Evolutionary conservation across 176 grass and related monocot genomes (phyloP).

Genomic region (Tuctoria greenei): DNA sequence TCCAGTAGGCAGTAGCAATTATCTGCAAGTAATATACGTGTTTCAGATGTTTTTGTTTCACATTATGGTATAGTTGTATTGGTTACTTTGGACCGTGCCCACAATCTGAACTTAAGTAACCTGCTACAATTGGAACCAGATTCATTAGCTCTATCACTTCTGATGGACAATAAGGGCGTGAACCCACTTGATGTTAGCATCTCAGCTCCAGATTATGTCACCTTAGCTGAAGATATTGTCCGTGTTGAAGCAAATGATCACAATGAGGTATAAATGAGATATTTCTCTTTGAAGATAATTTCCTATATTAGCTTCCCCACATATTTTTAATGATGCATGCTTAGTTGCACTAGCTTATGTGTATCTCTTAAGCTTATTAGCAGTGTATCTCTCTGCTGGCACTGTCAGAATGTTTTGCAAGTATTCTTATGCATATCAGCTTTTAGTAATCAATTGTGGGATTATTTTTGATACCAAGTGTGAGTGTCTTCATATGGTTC

Average conservation of each 20-base stretch:
- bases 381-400: not conserved
- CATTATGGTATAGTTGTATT: not conserved
- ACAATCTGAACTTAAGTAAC: slow-evolving; percentile 7
- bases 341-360: slow-evolving; percentile 10
- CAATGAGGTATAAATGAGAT: slow-evolving; percentile 53
- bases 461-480: slow-evolving; percentile 14
- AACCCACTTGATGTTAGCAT: slow-evolving; percentile 65
- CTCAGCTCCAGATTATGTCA: slow-evolving; percentile 58
- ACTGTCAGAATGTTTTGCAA: not conserved
- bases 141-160: slow-evolving; percentile 77
- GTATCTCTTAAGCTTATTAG: not conserved
- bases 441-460: not conserved
- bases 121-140: slow-evolving; percentile 51
- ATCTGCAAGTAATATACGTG: not conserved
- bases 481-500: not conserved
- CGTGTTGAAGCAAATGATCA: slow-evolving; percentile 58
- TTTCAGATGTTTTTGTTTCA: not conserved
- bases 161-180: slow-evolving; percentile 75
- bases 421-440: not conserved
- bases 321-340: not conserved
- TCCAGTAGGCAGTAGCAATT: not conserved
- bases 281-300: slow-evolving; percentile 14
- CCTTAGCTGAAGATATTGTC: slow-evolving; percentile 45
- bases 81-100: not conserved
- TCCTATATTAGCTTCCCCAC: not conserved